phyloP scores from a whole-genome alignment of 257 asterid species.

The Perilla frutescens region DNA sequence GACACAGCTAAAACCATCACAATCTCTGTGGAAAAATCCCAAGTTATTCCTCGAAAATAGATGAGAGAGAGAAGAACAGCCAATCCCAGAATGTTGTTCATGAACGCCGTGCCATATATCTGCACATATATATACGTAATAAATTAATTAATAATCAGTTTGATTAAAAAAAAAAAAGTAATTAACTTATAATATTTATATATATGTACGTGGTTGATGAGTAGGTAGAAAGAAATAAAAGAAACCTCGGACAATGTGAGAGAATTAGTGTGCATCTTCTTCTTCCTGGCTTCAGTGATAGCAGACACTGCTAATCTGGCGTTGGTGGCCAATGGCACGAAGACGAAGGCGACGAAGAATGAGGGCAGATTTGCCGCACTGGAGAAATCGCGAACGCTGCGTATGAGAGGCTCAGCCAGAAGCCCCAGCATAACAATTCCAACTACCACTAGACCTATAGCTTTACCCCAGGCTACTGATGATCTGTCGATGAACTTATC shows the following conservation, averaged over 20 bases:
- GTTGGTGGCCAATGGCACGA: constrained; percentile 65
- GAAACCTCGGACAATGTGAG: constrained; percentile 66
- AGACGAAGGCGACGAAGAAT: constrained; percentile 56
- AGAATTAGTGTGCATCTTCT: constrained; percentile 59
- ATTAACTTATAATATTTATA: too few species aligned
- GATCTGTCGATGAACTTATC: constrained; percentile 50
- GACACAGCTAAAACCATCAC: constrained; percentile 52
- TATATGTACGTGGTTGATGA: too few species aligned
- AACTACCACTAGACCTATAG: constrained; percentile 45
- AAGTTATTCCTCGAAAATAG: constrained; percentile 49
- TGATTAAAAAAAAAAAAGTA: too few species aligned
- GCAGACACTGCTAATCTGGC: constrained; percentile 67
- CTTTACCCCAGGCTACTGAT: constrained; percentile 55
- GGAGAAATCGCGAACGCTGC: constrained; percentile 58
- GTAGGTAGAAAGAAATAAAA: too few species aligned
- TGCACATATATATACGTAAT: constrained; percentile 31
- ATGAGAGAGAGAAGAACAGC: constrained; percentile 52
- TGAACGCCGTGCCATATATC: constrained; percentile 63
- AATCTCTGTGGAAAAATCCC: constrained; percentile 53
- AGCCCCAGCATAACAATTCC: constrained; percentile 57
- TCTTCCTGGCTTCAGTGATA: constrained; percentile 48
- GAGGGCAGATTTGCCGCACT: constrained; percentile 50
- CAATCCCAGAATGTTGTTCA: constrained; percentile 62
- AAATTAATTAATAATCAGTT: too few species aligned
- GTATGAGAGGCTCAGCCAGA: constrained; percentile 68